Percentiles rank a stretch among this genome's conserved stretches.
These are phyloP conservation scores for Suillus cothurnatus DNA, from an alignment of 768 basidiomycete species.

Conservation along the genomic window DNA sequence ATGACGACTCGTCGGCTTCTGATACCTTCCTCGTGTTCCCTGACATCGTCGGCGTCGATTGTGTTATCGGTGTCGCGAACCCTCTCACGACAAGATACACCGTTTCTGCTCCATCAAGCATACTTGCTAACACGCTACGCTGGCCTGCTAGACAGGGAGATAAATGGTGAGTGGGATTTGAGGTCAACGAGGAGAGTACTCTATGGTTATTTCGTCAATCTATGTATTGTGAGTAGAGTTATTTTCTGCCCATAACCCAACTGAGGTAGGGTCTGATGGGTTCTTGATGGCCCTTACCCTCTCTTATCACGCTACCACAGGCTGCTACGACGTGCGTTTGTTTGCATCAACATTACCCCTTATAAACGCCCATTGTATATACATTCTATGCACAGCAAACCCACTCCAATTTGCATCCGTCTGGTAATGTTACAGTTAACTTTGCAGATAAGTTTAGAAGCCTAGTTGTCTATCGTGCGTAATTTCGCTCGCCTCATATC, in stretches of 20 bases:
- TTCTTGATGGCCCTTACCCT: background rate
- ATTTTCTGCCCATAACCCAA: background rate
- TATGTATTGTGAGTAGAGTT: background rate
- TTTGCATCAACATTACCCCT: background rate
- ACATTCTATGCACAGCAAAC: no score
- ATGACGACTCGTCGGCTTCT: background rate
- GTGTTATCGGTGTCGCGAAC: background rate
- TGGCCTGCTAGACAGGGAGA: no score
- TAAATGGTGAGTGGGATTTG: background rate
- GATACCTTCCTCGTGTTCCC: background rate
- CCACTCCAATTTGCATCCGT: no score
- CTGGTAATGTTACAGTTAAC: no score
- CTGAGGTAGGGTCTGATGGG: background rate
- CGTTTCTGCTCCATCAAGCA: background rate
- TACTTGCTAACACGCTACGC: background rate
- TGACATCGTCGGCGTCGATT: background rate
- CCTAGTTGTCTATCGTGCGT: no score
- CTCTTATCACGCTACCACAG: background rate
- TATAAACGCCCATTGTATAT: background rate
- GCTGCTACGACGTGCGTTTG: background rate
- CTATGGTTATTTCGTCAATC: background rate
- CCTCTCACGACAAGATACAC: background rate
- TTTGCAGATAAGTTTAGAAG: background rate
- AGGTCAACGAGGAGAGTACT: background rate
- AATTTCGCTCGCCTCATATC: no score